Conservation (phyloP, 805 yeast species). For the Blastobotrys muscicola region DNA sequence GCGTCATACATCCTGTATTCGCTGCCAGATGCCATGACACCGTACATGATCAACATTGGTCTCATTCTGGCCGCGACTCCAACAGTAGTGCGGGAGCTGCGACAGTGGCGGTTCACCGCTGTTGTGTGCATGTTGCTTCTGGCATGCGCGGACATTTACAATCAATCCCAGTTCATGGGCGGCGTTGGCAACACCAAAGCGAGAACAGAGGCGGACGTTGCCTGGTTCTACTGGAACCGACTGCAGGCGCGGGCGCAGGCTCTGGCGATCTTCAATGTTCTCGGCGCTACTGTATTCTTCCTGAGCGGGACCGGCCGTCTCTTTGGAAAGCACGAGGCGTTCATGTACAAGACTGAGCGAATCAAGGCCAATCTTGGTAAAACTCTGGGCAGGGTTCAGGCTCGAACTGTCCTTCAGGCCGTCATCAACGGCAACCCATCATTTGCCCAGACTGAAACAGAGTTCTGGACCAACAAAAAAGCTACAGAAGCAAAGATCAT, state of each 20-base stretch:
- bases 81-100: constrained; percentile 1
- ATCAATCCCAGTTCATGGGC: background rate
- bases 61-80: constrained; percentile 12
- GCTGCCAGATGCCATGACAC: constrained; percentile 11
- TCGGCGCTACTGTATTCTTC: constrained; percentile 6
- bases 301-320: constrained; percentile 13
- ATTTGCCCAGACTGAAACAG: constrained; percentile 3
- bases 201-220: constrained; percentile 2
- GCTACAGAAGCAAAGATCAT: constrained; percentile 4
- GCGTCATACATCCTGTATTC: constrained; percentile 11
- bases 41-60: constrained; percentile 12
- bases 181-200: background rate
- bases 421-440: constrained; percentile 8
- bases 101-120: constrained; percentile 8
- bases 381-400: constrained; percentile 5
- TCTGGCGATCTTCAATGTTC: constrained; percentile 7
- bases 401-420: constrained; percentile 6
- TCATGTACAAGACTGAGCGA: constrained; percentile 6
- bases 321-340: constrained; percentile 5
- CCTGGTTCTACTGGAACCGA: constrained; percentile 15
- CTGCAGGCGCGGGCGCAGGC: constrained; percentile 8
- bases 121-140: background rate
- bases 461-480: constrained; percentile 1
- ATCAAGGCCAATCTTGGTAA: constrained; percentile 3
- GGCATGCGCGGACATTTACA: constrained; percentile 6